Evolutionary conservation across 345 rosid species (phyloP).

Genomic region (Citrus glauca): DNA sequence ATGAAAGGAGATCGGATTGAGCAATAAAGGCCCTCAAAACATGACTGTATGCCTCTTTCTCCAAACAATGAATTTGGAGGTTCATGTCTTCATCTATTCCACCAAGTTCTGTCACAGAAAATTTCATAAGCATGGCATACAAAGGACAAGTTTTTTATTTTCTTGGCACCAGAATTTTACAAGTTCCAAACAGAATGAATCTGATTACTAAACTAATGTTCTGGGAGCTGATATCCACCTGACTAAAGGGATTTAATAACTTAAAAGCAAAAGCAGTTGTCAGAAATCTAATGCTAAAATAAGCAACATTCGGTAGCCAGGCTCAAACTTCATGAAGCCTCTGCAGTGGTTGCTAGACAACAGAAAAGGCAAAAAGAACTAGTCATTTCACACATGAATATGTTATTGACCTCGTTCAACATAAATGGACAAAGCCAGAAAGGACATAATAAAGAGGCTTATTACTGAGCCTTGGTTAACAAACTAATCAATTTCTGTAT

Average conservation of each 20-base stretch:
- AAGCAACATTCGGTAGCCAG: neutral
- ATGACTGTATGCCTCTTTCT: conserved; percentile 27
- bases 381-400: neutral
- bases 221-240: neutral
- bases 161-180: neutral
- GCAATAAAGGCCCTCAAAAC: conserved; percentile 33
- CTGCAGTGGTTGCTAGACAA: neutral
- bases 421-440: neutral
- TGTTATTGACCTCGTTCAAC: neutral
- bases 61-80: conserved; percentile 19
- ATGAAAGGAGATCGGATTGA: conserved; percentile 35
- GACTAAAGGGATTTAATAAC: neutral
- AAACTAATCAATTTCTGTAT: neutral
- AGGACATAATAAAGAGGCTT: neutral
- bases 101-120: conserved; percentile 1
- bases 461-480: neutral
- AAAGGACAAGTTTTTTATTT: neutral
- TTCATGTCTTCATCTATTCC: conserved; percentile 13
- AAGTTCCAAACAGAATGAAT: neutral
- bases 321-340: neutral
- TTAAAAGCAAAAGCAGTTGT: neutral
- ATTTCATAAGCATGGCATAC: conserved; percentile 5
- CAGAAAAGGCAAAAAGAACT: neutral
- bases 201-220: neutral
- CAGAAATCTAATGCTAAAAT: neutral